phyloP scores from a whole-genome alignment of 192 early-diverging fungal genomes.

The Backusella luteola region DNA sequence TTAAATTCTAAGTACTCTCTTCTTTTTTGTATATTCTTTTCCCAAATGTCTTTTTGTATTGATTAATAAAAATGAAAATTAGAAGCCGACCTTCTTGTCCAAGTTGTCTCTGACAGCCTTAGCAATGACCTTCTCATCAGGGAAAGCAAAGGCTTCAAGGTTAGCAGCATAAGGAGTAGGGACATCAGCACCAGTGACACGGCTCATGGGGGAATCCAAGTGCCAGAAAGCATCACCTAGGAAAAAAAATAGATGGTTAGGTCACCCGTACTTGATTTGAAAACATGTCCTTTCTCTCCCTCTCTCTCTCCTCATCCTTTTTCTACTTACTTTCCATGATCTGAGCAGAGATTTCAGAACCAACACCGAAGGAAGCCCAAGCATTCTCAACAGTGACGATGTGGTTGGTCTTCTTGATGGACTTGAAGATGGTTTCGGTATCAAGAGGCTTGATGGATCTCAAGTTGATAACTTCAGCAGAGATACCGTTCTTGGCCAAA shows the following conservation, averaged over 20 bases:
- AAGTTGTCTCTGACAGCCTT: conserved; percentile 75
- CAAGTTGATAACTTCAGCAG: conserved; percentile 94
- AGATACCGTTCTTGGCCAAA: conserved; percentile 75
- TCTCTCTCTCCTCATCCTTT: not conserved
- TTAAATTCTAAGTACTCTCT: not conserved
- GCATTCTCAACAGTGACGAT: conserved; percentile 95
- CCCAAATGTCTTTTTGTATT: not conserved
- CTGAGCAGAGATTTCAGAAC: conserved; percentile 93
- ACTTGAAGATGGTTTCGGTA: conserved; percentile 87
- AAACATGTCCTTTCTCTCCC: not conserved
- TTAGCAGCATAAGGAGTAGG: conserved; percentile 97
- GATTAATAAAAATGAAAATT: conserved; percentile 2
- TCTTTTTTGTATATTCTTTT: not conserved
- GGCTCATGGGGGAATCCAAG: conserved; percentile 91
- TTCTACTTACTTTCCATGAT: conserved; percentile 77
- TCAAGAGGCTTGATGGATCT: conserved; percentile 97
- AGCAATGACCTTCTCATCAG: conserved; percentile 79
- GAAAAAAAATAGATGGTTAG: not conserved
- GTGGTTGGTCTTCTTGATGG: conserved; percentile 97
- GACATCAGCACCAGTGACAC: conserved; percentile 95
- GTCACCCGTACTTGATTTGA: not conserved
- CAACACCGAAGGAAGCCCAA: conserved; percentile 93
- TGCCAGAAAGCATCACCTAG: conserved; percentile 87
- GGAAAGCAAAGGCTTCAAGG: conserved; percentile 88
- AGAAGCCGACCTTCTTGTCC: conserved; percentile 37